These are phyloP conservation scores for Mycena polygramma DNA, from an alignment of 768 basidiomycete species.

Conservation along the genomic window DNA sequence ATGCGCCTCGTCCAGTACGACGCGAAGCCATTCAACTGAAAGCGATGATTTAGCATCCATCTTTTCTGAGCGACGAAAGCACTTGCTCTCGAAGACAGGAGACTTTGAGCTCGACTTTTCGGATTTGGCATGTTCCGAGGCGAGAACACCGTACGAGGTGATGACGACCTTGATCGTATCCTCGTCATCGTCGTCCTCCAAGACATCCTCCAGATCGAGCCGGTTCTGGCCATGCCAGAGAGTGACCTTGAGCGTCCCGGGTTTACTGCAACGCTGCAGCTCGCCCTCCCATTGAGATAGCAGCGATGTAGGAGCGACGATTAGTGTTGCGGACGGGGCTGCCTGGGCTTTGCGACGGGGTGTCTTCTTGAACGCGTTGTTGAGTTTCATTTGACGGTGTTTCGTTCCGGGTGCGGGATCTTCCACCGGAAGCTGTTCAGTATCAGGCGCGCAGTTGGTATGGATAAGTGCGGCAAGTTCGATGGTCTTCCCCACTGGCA, in stretches of 20 bases:
- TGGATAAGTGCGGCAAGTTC: constrained; percentile 94
- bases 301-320: constrained; percentile 93
- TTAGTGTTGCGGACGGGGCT: constrained; percentile 77
- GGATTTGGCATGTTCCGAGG: constrained; percentile 86
- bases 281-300: constrained; percentile 96
- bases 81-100: constrained; percentile 79
- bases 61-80: neutral
- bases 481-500: constrained; percentile 91
- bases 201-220: constrained; percentile 71
- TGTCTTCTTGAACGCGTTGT: constrained; percentile 70
- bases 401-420: constrained; percentile 49
- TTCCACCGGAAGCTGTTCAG: constrained; percentile 44
- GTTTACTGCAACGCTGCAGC: constrained; percentile 83
- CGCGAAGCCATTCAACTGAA: constrained; percentile 83
- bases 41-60: constrained; percentile 18
- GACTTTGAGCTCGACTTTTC: constrained; percentile 67
- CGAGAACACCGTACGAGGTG: constrained; percentile 92
- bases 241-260: constrained; percentile 72
- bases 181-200: constrained; percentile 68
- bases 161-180: constrained; percentile 80
- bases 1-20: constrained; percentile 95
- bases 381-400: constrained; percentile 70
- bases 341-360: constrained; percentile 49
- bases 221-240: constrained; percentile 94
- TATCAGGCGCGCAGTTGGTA: constrained; percentile 69